Evolutionary conservation across 495 filamentous ascomycete genomes (phyloP), one percentile per base, ranked within the genome.

Genomic region (Delitschia confertaspora): DNA sequence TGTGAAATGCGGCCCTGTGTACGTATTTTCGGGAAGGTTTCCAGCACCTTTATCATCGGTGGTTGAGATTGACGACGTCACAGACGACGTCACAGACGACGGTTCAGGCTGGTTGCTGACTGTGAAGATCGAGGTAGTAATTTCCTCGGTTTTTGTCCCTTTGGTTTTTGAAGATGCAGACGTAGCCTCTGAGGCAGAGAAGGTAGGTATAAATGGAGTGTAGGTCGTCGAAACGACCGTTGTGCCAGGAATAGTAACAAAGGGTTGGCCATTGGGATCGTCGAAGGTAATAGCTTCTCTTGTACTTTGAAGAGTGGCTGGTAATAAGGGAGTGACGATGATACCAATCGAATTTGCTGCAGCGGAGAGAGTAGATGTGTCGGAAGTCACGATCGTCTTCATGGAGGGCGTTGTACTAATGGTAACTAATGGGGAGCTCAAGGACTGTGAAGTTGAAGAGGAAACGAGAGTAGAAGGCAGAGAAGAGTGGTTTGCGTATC

Each of bases 261-360:
- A 6, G 21, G 50, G 45, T 14, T 30, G 17, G 13, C 50, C 50
- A 16, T 44, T 25, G 6, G 45, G 44, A 25, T 49, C 14, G 17
- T 19, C 14, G 13, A 48, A 54, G 14, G 45, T 54, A 14, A 54
- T 37, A 4, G 38, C 38, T 4, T 44, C 6, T 34, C 40, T 19
- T 8, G 27, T 43, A 7, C 13, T n/a, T 17, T 26, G 37, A 20
- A 43, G 40, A 7, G 49, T 25, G 2, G 44, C 38, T 3, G 22
- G 36, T 27, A 41, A 19, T 10, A 54, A 37, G 6, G 50, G 50
- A 7, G 31, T 39, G 19, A 54, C 30, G 7, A 43, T 19, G 14
- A 54, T 13, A 16, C 16, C 25, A n/a, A 20, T 22, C 19, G 32
- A 16, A 3, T 21, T n/a, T 11, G 18, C 8, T 14, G 19, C 19